These are phyloP conservation scores for Sporisorium reilianum DNA, from an alignment of 1,284 basidiomycete genomes.

Conservation along the genomic window DNA sequence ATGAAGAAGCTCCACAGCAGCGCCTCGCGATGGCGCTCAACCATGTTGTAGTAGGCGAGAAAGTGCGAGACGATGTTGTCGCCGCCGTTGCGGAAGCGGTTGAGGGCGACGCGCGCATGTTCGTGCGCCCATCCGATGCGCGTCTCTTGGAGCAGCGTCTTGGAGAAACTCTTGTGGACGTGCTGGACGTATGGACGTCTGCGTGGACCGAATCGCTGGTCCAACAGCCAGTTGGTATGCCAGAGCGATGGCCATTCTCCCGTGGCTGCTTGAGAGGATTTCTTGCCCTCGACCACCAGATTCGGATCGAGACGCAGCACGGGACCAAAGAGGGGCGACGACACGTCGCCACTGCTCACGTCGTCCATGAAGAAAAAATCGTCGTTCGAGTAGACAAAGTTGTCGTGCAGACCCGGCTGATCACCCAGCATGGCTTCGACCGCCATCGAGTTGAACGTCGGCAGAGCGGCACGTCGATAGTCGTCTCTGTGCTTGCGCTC, in stretches of 20 bases:
- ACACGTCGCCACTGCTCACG: slow-evolving; percentile 32
- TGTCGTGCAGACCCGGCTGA: slow-evolving; percentile 40
- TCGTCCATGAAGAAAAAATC: slow-evolving; percentile 56
- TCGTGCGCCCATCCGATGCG: slow-evolving; percentile 47
- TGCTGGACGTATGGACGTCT: slow-evolving; percentile 46
- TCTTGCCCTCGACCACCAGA: slow-evolving; percentile 25
- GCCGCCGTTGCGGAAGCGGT: slow-evolving; percentile 48
- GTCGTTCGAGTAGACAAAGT: slow-evolving; percentile 54
- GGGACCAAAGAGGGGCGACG: slow-evolving; percentile 51
- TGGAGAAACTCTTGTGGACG: slow-evolving; percentile 43
- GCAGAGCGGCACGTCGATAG: slow-evolving; percentile 48
- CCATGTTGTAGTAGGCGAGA: slow-evolving; percentile 45
- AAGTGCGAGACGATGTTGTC: slow-evolving; percentile 47
- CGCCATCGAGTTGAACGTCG: slow-evolving; percentile 60
- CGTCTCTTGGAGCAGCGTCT: slow-evolving; percentile 35
- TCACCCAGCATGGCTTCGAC: slow-evolving; percentile 54
- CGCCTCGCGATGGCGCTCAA: slow-evolving; percentile 62
- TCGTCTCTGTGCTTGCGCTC: slow-evolving; percentile 17
- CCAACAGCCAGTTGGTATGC: slow-evolving; percentile 43
- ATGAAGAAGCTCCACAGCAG: slow-evolving; percentile 62
- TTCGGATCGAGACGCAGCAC: slow-evolving; percentile 56
- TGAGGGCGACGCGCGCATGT: slow-evolving; percentile 19
- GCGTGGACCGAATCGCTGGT: slow-evolving; percentile 47
- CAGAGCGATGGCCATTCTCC: slow-evolving; percentile 52
- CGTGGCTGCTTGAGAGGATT: slow-evolving; percentile 14